A percentile compares a stretch with the other conserved stretches of the same genome.
phyloP scores from a whole-genome alignment of 371 early-diverging fungal species.

The Mucor saturninus region DNA sequence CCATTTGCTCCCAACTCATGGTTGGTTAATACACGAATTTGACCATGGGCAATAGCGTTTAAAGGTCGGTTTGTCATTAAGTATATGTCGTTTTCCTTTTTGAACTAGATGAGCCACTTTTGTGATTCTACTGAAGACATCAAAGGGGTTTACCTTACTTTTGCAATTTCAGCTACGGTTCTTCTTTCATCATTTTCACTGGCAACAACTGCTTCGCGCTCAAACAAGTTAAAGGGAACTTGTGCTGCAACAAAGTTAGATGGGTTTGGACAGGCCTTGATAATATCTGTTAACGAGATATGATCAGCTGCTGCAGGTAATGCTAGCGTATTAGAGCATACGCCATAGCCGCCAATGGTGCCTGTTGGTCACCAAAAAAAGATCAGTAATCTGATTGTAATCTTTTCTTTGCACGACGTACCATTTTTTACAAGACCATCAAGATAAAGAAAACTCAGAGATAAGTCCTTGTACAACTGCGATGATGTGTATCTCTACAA shows the following conservation, averaged over 20 bases:
- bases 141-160: slow-evolving; percentile 8
- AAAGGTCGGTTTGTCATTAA: slow-evolving; percentile 77
- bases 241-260: slow-evolving; percentile 68
- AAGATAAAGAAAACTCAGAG: slow-evolving; percentile 62
- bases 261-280: slow-evolving; percentile 39
- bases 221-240: slow-evolving; percentile 81
- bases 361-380: slow-evolving; percentile 24
- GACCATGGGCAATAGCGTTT: slow-evolving; percentile 70
- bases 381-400: not conserved
- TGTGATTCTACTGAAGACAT: too few species aligned
- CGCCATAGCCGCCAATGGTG: slow-evolving; percentile 72
- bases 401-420: slow-evolving; percentile 9
- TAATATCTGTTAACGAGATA: slow-evolving; percentile 50
- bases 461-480: slow-evolving; percentile 62
- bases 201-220: slow-evolving; percentile 58
- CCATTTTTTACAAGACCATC: slow-evolving; percentile 67
- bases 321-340: slow-evolving; percentile 74
- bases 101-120: too few species aligned
- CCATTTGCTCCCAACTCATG: slow-evolving; percentile 41
- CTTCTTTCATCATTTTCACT: slow-evolving; percentile 20
- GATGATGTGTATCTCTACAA: slow-evolving; percentile 40
- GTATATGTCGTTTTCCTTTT: slow-evolving; percentile 56
- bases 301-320: slow-evolving; percentile 65
- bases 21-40: slow-evolving; percentile 64
- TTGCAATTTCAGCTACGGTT: slow-evolving; percentile 61